These are phyloP conservation scores for Cladophialophora immunda DNA, from an alignment of 2,329 filamentous ascomycete species.

Conservation along the genomic window DNA sequence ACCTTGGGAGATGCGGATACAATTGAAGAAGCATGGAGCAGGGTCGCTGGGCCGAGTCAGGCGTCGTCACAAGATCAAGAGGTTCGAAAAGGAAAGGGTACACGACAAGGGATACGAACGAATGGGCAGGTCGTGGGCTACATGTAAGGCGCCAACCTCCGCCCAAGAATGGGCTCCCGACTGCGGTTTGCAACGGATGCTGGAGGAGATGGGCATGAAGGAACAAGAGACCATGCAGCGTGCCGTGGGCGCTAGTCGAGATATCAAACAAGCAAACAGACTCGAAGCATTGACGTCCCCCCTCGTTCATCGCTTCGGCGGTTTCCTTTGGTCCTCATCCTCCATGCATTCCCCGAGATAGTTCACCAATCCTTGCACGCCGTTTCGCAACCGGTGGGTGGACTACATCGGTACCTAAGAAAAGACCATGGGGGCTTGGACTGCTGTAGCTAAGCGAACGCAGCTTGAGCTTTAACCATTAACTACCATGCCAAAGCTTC, in stretches of 20 bases:
- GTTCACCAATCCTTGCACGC: too few species aligned
- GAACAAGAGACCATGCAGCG: background rate
- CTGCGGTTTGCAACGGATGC: background rate
- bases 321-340: too few species aligned
- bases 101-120: background rate
- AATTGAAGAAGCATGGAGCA: background rate
- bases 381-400: too few species aligned
- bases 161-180: background rate
- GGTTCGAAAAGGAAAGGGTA: background rate
- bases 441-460: too few species aligned
- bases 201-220: background rate
- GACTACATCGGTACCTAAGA: too few species aligned
- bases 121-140: background rate
- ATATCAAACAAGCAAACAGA: too few species aligned
- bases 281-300: too few species aligned
- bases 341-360: too few species aligned
- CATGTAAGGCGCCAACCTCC: background rate
- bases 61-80: background rate
- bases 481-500: conserved; percentile 1
- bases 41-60: background rate
- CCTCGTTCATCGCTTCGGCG: too few species aligned
- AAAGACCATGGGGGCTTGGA: too few species aligned
- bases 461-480: background rate
- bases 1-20: background rate
- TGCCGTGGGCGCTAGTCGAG: background rate